Base-by-base conservation (phyloP, 116 monocot species). In the Iris pallida region DNA sequence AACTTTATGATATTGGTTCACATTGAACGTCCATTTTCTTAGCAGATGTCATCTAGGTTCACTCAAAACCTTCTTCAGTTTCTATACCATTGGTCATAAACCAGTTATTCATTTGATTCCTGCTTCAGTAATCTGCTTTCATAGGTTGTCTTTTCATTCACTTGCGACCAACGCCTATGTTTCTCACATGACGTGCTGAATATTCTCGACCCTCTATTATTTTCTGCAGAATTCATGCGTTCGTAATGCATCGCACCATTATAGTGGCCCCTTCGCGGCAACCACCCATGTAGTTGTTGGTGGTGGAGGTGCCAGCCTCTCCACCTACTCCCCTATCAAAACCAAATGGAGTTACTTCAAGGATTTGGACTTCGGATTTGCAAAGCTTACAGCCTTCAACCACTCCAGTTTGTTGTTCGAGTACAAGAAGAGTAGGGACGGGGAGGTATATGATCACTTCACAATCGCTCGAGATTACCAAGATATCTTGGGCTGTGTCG, bases 211-310 rank as follows among this genome's bases (percentile, higher is more conserved):
- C 60, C 8, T 13, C 3, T 12, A 53, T 53, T 4, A 15, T 15
- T 15, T 53, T 15, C 8, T 45, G 18, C 82, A 86, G 86, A 75
- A 75, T 43, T 14, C 16, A 15, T 83, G 87, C 10, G 42, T 77
- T 43, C 73, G 42, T 5, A 75, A 87, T 51, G 86, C 57, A 16
- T 87, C 86, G 5, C 47, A 75, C 17, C 76, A 77, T 65, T 96
- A 89, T 60, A 63, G 9, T 4, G 92, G 96, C 51, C 69, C 79
- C 2, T 79, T 96, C 43, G 55, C 43, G 16, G 96, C 87, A 30
- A 96, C 92, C 7, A 96, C 89, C 43, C 96, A 96, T 66, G 68
- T 96, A 18, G 96, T 96, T 4, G 96, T 79, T 3, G 96, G 96
- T 15, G 89, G 89, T n/a, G 96, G 79, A 11, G 92, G 96, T 52